A percentile compares a stretch with the other conserved stretches of the same genome.
These are phyloP conservation scores for Butyriboletus loyo DNA, from an alignment of 768 basidiomycete genomes.

Conservation along the genomic window DNA sequence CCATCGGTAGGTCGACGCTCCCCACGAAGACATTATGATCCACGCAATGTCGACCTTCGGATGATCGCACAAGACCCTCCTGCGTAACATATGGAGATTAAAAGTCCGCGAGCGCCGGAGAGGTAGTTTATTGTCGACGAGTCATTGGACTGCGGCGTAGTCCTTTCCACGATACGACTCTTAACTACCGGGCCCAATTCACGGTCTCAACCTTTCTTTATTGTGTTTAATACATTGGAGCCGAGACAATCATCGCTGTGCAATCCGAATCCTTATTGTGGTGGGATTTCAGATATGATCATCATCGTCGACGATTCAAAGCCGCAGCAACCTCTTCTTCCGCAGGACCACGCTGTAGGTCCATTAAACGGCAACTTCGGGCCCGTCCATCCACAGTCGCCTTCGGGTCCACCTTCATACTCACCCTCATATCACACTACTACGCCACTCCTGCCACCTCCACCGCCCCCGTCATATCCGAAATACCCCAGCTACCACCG, in stretches of 20 bases:
- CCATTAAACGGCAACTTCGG: constrained; percentile 1
- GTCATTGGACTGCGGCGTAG: neutral
- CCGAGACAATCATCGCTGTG: neutral
- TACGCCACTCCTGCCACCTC: neutral
- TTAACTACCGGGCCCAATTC: no score
- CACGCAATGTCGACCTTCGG: neutral
- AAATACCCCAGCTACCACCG: neutral
- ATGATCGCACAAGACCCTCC: no score
- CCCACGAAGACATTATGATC: neutral
- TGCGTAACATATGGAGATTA: neutral
- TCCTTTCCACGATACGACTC: neutral
- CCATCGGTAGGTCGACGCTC: neutral
- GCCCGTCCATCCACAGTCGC: constrained; percentile 2
- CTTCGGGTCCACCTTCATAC: neutral
- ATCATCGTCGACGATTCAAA: constrained; percentile 2
- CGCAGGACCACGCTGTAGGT: neutral
- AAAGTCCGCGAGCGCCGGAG: neutral
- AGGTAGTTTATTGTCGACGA: no score
- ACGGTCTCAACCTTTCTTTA: neutral
- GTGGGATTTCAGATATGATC: neutral
- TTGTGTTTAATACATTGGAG: no score
- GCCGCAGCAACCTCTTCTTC: neutral
- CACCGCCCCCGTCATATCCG: constrained; percentile 15
- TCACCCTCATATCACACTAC: constrained; percentile 8
- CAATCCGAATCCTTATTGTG: neutral